These are phyloP conservation scores for Leccinum pellstonianum DNA, from an alignment of 768 basidiomycete genomes.

Conservation along the genomic window DNA sequence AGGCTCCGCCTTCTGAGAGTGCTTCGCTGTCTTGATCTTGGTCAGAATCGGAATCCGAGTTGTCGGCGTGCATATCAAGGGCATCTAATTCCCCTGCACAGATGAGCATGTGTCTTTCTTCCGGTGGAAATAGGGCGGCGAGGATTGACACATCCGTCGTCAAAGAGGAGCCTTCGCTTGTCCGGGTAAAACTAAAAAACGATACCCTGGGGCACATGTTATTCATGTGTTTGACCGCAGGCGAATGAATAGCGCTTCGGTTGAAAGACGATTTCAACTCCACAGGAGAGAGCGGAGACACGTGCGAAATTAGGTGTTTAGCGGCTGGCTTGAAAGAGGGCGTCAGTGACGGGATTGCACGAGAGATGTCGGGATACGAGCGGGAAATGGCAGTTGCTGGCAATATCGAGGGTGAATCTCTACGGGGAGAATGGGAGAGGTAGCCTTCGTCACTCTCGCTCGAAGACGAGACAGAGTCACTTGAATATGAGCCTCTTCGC, in stretches of 20 bases:
- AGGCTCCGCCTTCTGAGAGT: constrained; percentile 37
- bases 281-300: constrained; percentile 33
- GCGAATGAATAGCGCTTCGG: constrained; percentile 11
- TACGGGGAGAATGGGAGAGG: constrained; percentile 55
- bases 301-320: constrained; percentile 37
- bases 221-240: constrained; percentile 16
- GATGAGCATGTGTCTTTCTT: constrained; percentile 71
- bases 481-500: constrained; percentile 23
- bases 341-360: constrained; percentile 26
- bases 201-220: constrained; percentile 40
- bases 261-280: constrained; percentile 12
- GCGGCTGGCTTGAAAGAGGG: constrained; percentile 38
- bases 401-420: constrained; percentile 36
- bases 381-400: constrained; percentile 37
- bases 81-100: constrained; percentile 69
- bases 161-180: constrained; percentile 72
- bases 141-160: constrained; percentile 70
- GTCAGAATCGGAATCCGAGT: constrained; percentile 36
- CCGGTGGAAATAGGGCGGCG: constrained; percentile 66
- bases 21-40: constrained; percentile 37
- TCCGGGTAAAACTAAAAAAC: constrained; percentile 80
- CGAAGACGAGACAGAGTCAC: constrained; percentile 28
- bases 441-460: constrained; percentile 50
- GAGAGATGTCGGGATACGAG: constrained; percentile 43
- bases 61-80: constrained; percentile 40